Evolutionary conservation across 129 eudicot genomes (phyloP).

Genomic region (Lactuca sativa): DNA sequence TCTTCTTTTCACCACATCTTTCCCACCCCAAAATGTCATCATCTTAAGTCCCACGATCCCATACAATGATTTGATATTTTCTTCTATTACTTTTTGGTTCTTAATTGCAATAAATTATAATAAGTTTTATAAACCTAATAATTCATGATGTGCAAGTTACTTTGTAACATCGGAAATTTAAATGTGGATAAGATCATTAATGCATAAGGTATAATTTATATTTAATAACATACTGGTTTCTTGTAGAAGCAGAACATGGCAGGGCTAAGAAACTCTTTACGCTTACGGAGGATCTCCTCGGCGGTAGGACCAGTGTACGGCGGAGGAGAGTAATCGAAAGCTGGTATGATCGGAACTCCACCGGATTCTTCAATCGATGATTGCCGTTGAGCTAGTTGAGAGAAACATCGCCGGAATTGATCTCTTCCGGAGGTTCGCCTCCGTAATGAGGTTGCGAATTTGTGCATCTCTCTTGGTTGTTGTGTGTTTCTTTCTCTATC

Average conservation of each 20-base stretch:
- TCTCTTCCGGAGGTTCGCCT: conserved; percentile 13
- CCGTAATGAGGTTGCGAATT: conserved; percentile 18
- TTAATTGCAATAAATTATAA: too few relatives aligned
- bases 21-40: too few relatives aligned
- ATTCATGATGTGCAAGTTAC: background rate
- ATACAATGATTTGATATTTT: too few relatives aligned
- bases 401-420: conserved; percentile 20
- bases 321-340: conserved; percentile 79
- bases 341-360: conserved; percentile 56
- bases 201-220: background rate
- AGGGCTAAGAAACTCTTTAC: conserved; percentile 82
- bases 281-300: conserved; percentile 57
- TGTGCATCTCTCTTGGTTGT: conserved; percentile 24
- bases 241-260: conserved; percentile 78
- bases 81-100: too few relatives aligned
- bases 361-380: conserved; percentile 6
- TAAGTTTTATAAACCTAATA: background rate
- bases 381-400: conserved; percentile 37
- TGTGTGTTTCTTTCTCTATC: conserved; percentile 1
- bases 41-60: too few relatives aligned
- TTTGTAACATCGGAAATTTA: background rate
- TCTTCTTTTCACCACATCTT: too few relatives aligned
- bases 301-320: conserved; percentile 72
- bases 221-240: conserved; percentile 54
- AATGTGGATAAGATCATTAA: background rate